Percentiles rank a stretch among this genome's conserved stretches.
Conservation (phyloP, 495 filamentous ascomycete genomes). For the Bryoglossum gracile region DNA sequence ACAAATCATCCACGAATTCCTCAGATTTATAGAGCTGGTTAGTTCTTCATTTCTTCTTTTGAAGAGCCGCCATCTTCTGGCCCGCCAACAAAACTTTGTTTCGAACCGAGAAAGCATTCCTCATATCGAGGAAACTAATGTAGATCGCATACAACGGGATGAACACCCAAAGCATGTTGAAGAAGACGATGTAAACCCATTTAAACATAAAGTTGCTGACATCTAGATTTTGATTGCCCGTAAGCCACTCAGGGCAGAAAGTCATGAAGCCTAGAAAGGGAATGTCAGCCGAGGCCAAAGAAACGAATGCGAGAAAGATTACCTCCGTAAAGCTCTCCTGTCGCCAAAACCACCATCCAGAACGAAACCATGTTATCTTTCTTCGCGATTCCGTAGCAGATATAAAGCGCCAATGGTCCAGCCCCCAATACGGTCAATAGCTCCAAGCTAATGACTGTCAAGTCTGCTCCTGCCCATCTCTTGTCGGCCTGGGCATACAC, state of each 20-base stretch:
- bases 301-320: conserved; percentile 4
- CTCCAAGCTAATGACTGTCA: conserved; percentile 75
- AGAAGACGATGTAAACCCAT: conserved; percentile 85
- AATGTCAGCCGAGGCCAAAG: background rate
- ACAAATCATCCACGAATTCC: too few relatives aligned
- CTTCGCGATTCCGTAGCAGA: conserved; percentile 57
- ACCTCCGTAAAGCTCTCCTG: conserved; percentile 90
- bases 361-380: conserved; percentile 58
- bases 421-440: conserved; percentile 75
- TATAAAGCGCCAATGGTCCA: conserved; percentile 55
- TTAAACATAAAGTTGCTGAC: conserved; percentile 78
- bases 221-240: conserved; percentile 66
- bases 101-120: conserved; percentile 43
- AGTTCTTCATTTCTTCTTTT: background rate
- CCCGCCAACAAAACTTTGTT: conserved; percentile 24
- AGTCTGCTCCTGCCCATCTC: conserved; percentile 74
- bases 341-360: conserved; percentile 69
- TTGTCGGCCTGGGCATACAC: conserved; percentile 85
- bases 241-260: conserved; percentile 90
- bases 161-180: conserved; percentile 86
- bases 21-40: too few relatives aligned
- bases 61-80: conserved; percentile 21
- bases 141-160: conserved; percentile 71
- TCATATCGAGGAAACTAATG: conserved; percentile 54
- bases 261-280: conserved; percentile 71